Evolutionary conservation across 2,329 filamentous ascomycete genomes (phyloP), one percentile per base, ranked within the genome.

Genomic region (Paracoccidioides lutzii): DNA sequence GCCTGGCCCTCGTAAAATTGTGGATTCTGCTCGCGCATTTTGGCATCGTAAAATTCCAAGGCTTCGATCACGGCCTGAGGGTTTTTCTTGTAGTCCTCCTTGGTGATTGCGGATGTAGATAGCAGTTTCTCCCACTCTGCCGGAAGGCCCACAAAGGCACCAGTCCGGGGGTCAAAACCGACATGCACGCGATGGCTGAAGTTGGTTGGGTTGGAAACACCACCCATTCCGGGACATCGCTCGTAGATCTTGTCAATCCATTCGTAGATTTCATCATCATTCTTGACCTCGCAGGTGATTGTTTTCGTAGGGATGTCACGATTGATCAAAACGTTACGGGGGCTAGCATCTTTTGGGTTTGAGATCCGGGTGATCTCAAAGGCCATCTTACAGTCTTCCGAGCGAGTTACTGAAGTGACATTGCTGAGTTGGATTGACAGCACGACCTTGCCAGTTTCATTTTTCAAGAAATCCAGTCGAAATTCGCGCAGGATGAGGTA

Each of bases 241-340:
- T 91, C 90, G 69, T 97, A 97, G 62, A 98, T 94, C 69, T 90
- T 88, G 71, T 98, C 93, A 66, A 97, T 95, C 93, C 93, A 98
- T 65, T 95, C 90, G 71, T 98, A 98, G 54, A 98, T 83, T 63
- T 98, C 93, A 67, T 95, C 91, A 66, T 98, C 93, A 56, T 84
- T 87, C 73, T 96, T 95, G 64, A 97, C 90, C 69, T 87, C 89
- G 70, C 95, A 93, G 60, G 93, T 90, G 53, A 96, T 81, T 3
- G 88, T 87, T 69, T 87, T 89, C 57, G 85, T 87, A 7, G 84
- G 81, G 38, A 88, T 84, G 61, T 96, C 91, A 61, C 89, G 84
- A 48, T 87, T 87, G 53, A 85, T 82, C 9, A 89, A 81, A 58
- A 85, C 88, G 52, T 80, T 81, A 49, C 84, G 88, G 42, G 73